These are phyloP conservation scores for Phytopythium boreale DNA, from an alignment of 352 stramenopile genomes.

Conservation along the genomic window DNA sequence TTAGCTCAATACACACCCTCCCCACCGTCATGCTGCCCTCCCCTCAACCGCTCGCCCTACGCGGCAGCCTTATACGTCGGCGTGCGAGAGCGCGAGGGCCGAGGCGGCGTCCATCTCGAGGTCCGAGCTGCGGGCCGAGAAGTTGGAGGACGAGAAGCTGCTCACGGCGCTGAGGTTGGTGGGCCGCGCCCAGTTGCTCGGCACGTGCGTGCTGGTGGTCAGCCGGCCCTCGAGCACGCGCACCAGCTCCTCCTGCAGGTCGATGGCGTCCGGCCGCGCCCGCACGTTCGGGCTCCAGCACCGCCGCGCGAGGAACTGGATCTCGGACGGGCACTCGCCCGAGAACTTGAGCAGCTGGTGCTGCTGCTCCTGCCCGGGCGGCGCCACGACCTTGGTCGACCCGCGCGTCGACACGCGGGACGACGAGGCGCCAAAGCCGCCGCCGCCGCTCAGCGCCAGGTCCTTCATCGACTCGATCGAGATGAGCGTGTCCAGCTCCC, in stretches of 20 bases:
- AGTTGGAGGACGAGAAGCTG: constrained; percentile 44
- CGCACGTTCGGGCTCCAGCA: constrained; percentile 58
- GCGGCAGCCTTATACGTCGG: constrained; percentile 22
- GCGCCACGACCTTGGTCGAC: neutral
- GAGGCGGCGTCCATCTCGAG: constrained; percentile 20
- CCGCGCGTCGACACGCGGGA: neutral
- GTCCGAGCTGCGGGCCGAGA: constrained; percentile 30
- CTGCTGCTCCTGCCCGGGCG: constrained; percentile 15
- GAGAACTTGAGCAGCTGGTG: constrained; percentile 65
- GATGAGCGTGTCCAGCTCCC: constrained; percentile 77
- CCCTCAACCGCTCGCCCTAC: neutral
- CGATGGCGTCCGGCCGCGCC: constrained; percentile 53
- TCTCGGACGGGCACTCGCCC: constrained; percentile 49
- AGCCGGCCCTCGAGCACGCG: constrained; percentile 62
- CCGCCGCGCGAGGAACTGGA: constrained; percentile 46
- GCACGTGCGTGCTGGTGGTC: constrained; percentile 36
- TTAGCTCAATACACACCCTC: no score
- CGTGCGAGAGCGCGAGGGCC: constrained; percentile 27
- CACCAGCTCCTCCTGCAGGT: constrained; percentile 74
- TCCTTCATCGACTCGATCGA: constrained; percentile 52
- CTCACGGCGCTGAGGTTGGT: constrained; percentile 42
- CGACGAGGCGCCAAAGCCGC: constrained; percentile 8
- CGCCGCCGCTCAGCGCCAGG: constrained; percentile 15
- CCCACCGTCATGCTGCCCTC: neutral
- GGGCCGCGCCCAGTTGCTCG: constrained; percentile 51